These are phyloP conservation scores for Acanthamoeba healyi DNA, from an alignment of 208 protist genomes.

Conservation along the genomic window DNA sequence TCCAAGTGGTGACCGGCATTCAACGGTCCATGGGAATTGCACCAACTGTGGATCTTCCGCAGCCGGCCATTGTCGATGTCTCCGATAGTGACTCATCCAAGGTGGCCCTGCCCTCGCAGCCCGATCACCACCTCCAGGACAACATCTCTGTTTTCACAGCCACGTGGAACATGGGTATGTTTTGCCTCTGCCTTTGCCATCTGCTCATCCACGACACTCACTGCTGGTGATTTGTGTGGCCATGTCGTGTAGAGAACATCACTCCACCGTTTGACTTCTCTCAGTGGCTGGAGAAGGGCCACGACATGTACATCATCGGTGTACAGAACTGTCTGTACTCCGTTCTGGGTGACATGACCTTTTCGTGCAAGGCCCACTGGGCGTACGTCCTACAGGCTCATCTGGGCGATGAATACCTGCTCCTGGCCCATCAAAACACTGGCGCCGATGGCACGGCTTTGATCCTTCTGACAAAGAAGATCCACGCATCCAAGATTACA, in stretches of 20 bases:
- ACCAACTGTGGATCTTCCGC: background rate
- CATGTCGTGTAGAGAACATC: background rate
- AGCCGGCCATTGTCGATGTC: background rate
- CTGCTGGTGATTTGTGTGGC: background rate
- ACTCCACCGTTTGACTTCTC: constrained; percentile 41
- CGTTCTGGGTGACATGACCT: background rate
- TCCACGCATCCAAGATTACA: constrained; percentile 18
- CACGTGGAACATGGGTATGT: constrained; percentile 55
- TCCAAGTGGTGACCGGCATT: constrained; percentile 54
- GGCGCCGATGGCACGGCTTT: constrained; percentile 62
- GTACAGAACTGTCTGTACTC: constrained; percentile 70
- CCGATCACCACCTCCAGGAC: constrained; percentile 15
- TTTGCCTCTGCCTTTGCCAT: background rate
- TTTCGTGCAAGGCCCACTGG: constrained; percentile 75
- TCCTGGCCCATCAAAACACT: constrained; percentile 30
- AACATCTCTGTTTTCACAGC: constrained; percentile 55
- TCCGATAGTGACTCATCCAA: background rate
- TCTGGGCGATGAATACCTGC: constrained; percentile 49
- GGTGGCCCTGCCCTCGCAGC: constrained; percentile 16
- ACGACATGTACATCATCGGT: constrained; percentile 61
- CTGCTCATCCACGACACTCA: background rate
- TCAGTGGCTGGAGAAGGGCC: constrained; percentile 47
- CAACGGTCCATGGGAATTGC: constrained; percentile 21
- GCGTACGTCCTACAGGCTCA: constrained; percentile 49
- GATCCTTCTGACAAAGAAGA: constrained; percentile 1